Base-by-base conservation (phyloP, 192 early-diverging fungal genomes). In the Thamnidium elegans region DNA sequence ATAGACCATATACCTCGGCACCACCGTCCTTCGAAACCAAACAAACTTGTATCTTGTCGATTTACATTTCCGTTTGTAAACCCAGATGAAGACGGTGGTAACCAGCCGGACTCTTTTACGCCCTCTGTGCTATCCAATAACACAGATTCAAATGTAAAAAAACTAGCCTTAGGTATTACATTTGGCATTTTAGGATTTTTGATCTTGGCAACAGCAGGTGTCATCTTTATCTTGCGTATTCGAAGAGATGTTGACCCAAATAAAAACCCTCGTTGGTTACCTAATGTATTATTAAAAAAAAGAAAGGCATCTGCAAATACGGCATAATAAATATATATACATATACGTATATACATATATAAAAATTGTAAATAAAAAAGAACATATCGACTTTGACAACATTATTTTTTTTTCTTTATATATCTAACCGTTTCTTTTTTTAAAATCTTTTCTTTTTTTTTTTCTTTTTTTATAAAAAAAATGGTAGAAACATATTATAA, bases 141-240 rank as follows among this genome's bases (percentile, higher is more conserved):
- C 9, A 17, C 23, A 0, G 34, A 14, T 3, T 51, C 32, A 15
- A 26, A 20, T 11, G 39, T 56, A 20, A 30, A 20, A 15, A 58
- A 59, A 44, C 15, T 46, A 14, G 66, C 46, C 1, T 30, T 67
- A 2, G 66, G 66, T 7, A 67, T 67, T 7, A 51, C 46, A 0
- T 60, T 67, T 67, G 66, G 66, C 7, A n/a, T 60, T 9, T n/a
- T 60, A 7, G 66, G 66, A n/a, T 56, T 60, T 10, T 11, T 67
- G n/a, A 11, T 62, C 8, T 36, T 67, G 9, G 36, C 34, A 1
- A 47, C 32, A 45, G 56, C 47, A 7, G 14, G 30, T n/a, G 47
- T 31, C 7, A 10, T 48, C 19, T 67, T 59, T 39, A 20, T 67
- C 19, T 42, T 17, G 7, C 20, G 58, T 11, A 50, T 50, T 30